Conservation (phyloP, 2,329 filamentous ascomycete genomes). For the Cordyceps javanica region DNA sequence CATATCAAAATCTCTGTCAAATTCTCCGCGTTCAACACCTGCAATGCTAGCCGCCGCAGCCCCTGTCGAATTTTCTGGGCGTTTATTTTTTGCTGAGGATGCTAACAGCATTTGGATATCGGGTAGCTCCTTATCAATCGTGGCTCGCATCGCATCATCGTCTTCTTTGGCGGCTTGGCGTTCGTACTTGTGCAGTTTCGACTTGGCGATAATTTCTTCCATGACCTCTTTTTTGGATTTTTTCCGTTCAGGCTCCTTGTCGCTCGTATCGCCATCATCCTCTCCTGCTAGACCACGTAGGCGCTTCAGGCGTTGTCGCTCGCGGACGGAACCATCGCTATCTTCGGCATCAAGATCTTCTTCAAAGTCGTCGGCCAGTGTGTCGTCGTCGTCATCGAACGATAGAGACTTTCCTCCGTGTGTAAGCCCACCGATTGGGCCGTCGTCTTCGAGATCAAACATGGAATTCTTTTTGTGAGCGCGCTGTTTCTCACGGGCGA, state of each 20-base stretch:
- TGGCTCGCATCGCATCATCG: conserved; percentile 78
- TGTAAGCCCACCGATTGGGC: conserved; percentile 61
- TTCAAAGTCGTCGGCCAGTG: conserved; percentile 66
- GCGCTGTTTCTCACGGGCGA: conserved; percentile 78
- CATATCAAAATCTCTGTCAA: conserved; percentile 84
- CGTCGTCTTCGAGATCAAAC: conserved; percentile 84
- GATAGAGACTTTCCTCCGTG: conserved; percentile 73
- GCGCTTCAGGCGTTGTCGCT: conserved; percentile 50
- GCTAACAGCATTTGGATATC: conserved; percentile 69
- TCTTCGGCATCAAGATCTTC: conserved; percentile 61
- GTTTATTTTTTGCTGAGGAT: conserved; percentile 34
- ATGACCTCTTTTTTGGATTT: conserved; percentile 97
- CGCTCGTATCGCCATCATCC: conserved; percentile 42
- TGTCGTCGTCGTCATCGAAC: conserved; percentile 54
- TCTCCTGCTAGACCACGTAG: conserved; percentile 43
- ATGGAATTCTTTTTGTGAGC: conserved; percentile 69
- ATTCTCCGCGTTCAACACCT: conserved; percentile 57
- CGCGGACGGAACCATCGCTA: conserved; percentile 49
- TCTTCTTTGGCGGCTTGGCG: conserved; percentile 88
- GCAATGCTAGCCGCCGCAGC: conserved; percentile 28
- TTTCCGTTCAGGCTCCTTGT: conserved; percentile 68
- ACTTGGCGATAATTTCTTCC: conserved; percentile 96
- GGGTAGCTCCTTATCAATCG: conserved; percentile 77
- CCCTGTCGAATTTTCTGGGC: conserved; percentile 19
- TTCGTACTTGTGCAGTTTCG: conserved; percentile 91